Evolutionary conservation across 345 rosid genomes (phyloP), one percentile per base, ranked within the genome.

Genomic region (Pseudoturritis turrita): DNA sequence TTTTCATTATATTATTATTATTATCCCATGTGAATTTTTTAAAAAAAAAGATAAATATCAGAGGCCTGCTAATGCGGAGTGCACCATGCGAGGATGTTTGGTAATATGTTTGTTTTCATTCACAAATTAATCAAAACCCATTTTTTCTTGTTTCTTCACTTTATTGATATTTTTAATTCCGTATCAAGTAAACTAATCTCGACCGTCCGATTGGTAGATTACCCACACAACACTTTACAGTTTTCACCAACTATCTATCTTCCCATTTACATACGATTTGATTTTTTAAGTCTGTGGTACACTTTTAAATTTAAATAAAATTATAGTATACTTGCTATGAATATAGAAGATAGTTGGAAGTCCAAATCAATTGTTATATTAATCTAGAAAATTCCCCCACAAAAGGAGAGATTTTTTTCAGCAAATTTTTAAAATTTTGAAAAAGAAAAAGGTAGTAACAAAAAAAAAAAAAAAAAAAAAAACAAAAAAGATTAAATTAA

Each of bases 41-140:
- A n/a, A 62, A 45, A 45, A 11, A 1, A 9, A 40, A 33, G 3
- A 33, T 8, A 33, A 23, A 60, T 25, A 54, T 33, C n/a, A 43
- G 22, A 63, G 70, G 49, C 57, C 71, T 64, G 23, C 10, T 47
- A 73, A 46, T 37, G 77, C 52, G 71, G 66, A 65, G 37, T 58
- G 62, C 62, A 66, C 55, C 73, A 74, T 58, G 73, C 65, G 61
- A 57, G 52, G 72, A 57, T 66, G 72, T 74, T 74, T 66, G 67
- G 67, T 59, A 66, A 74, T 14, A 74, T 66, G 68, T 54, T 55
- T 43, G 62, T 44, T 75, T 51, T 68, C 51, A 50, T 67, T 51
- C 73, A 75, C 63, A 68, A 58, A 7, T 59, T 43, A 47, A 67
- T 68, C 55, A 15, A 75, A 68, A 52, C 62, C 62, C 68, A 41